These are phyloP conservation scores for Nemania abortiva DNA, from an alignment of 2,329 filamentous ascomycete species.

Conservation along the genomic window DNA sequence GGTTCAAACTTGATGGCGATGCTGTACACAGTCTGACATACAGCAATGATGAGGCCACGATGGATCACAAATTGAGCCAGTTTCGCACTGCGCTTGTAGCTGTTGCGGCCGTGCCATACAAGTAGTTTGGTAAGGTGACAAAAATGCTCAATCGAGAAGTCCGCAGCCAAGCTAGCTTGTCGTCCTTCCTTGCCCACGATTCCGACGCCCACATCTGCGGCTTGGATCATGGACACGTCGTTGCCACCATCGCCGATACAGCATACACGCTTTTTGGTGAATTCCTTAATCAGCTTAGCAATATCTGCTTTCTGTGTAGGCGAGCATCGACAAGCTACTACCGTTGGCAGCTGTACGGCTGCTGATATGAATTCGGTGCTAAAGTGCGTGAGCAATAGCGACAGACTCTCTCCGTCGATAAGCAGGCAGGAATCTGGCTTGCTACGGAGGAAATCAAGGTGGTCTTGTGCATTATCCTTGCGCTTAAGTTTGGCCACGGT, in stretches of 20 bases:
- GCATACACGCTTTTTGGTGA: slow-evolving; percentile 94
- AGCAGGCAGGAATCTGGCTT: slow-evolving; percentile 90
- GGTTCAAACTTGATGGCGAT: slow-evolving; percentile 94
- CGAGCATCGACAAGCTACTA: slow-evolving; percentile 96
- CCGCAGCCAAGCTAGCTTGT: slow-evolving; percentile 93
- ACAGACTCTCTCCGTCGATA: slow-evolving; percentile 92
- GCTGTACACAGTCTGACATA: slow-evolving; percentile 97
- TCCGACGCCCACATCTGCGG: slow-evolving; percentile 95
- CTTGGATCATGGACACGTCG: slow-evolving; percentile 99
- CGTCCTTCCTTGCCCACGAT: slow-evolving; percentile 98
- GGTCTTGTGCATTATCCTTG: slow-evolving; percentile 86
- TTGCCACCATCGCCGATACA: slow-evolving; percentile 99
- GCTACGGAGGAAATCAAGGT: slow-evolving; percentile 87
- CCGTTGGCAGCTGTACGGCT: slow-evolving; percentile 87
- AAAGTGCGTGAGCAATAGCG: slow-evolving; percentile 85
- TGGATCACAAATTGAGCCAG: slow-evolving; percentile 98
- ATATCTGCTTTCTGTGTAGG: slow-evolving; percentile 97
- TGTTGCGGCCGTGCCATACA: slow-evolving; percentile 99
- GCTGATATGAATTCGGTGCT: slow-evolving; percentile 86
- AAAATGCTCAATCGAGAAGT: slow-evolving; percentile 97
- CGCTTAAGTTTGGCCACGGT: slow-evolving; percentile 88
- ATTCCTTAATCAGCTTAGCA: slow-evolving; percentile 87
- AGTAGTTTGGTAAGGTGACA: slow-evolving; percentile 93
- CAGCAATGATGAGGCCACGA: slow-evolving; percentile 91
- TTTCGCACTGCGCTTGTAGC: slow-evolving; percentile 95